Percentiles rank a stretch among this genome's conserved stretches.
Conservation (phyloP, 2,329 filamentous ascomycete genomes). For the Hypomyces perniciosus region DNA sequence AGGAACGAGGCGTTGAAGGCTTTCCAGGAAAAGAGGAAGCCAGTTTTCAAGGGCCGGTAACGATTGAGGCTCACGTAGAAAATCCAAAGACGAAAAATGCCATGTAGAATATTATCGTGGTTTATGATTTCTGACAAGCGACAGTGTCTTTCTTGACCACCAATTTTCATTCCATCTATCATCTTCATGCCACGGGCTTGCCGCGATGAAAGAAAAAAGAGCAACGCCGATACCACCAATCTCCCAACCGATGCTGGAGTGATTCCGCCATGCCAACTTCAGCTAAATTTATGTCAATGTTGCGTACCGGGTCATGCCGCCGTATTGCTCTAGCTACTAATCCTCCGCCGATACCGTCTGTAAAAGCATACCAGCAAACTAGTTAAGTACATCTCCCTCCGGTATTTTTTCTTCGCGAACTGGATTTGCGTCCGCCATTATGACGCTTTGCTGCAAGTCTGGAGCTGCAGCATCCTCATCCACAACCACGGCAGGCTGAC, state of each 20-base stretch:
- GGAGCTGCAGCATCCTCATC: background rate
- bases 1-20: constrained; percentile 80
- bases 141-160: background rate
- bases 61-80: background rate
- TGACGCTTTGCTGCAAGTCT: background rate
- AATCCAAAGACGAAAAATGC: background rate
- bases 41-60: constrained; percentile 51
- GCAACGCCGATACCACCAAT: too few species aligned
- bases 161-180: background rate
- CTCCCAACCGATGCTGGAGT: too few species aligned
- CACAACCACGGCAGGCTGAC: background rate
- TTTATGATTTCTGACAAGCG: background rate
- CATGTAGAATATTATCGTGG: background rate
- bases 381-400: background rate
- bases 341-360: background rate
- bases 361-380: background rate
- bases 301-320: too few species aligned
- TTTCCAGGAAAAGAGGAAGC: constrained; percentile 62
- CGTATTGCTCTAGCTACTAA: too few species aligned
- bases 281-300: too few species aligned
- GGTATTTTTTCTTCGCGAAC: background rate
- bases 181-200: too few species aligned
- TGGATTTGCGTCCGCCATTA: background rate
- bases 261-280: too few species aligned
- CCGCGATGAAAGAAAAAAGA: too few species aligned